These are phyloP conservation scores for Mycosphaerella sp. DNA, from an alignment of 2,329 filamentous ascomycete species.

Conservation along the genomic window DNA sequence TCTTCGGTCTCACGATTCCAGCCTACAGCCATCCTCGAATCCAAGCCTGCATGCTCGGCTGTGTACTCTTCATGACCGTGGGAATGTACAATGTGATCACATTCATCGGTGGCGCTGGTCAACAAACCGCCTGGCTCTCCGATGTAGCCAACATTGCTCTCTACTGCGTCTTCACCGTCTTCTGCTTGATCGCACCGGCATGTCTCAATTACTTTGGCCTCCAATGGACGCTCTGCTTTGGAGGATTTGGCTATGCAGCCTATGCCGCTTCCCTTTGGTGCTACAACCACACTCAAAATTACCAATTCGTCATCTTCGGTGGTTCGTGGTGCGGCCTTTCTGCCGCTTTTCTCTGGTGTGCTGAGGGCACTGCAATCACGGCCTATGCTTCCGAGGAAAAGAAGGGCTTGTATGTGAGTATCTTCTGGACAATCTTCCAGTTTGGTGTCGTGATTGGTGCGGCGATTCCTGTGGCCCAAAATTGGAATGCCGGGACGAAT, in stretches of 20 bases:
- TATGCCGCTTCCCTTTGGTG: conserved; percentile 6
- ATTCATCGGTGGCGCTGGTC: conserved; percentile 5
- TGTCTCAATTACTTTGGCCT: conserved; percentile 5
- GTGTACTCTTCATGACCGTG: conserved; percentile 6
- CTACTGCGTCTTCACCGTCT: conserved; percentile 3
- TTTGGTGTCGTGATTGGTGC: conserved; percentile 3
- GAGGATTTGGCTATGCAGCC: conserved; percentile 4
- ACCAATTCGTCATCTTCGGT: conserved; percentile 5
- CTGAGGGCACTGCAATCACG: conserved; percentile 5
- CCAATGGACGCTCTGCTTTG: conserved; percentile 7
- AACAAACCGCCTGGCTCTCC: conserved; percentile 3
- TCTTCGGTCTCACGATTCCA: conserved; percentile 1
- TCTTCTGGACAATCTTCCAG: conserved; percentile 8
- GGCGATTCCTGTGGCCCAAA: conserved; percentile 5
- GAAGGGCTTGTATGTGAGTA: conserved; percentile 2
- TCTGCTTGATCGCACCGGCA: conserved; percentile 3
- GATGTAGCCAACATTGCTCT: conserved; percentile 6
- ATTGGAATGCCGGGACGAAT: conserved; percentile 2
- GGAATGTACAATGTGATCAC: conserved; percentile 11
- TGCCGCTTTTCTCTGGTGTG: conserved; percentile 4
- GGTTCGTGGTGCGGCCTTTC: conserved; percentile 6
- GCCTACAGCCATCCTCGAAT: conserved; percentile 4
- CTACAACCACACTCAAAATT: conserved; percentile 4
- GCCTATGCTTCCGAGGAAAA: conserved; percentile 4
- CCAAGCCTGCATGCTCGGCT: conserved; percentile 7